Evolutionary conservation across 805 yeast genomes (phyloP).

Genomic region (Debaryomyces castellii): DNA sequence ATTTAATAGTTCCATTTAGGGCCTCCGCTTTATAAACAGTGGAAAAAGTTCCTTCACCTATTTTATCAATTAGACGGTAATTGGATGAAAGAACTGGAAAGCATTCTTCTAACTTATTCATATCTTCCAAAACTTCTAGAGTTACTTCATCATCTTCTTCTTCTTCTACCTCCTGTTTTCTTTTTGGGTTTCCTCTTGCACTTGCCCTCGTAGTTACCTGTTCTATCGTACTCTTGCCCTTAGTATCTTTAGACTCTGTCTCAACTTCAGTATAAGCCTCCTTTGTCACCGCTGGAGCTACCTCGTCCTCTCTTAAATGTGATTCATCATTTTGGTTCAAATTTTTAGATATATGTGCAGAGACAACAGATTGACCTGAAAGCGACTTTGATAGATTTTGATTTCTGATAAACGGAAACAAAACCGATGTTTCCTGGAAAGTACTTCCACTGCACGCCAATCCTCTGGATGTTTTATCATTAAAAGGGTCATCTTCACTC

Average conservation of each 20-base stretch:
- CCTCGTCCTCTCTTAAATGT: not conserved
- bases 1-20: constrained; percentile 35
- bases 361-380: not conserved
- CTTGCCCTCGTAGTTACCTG: not conserved
- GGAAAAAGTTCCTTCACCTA: constrained; percentile 68
- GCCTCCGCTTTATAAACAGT: constrained; percentile 65
- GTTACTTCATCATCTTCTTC: constrained; percentile 45
- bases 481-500: constrained; percentile 28
- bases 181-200: not conserved
- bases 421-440: not conserved
- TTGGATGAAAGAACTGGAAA: constrained; percentile 53
- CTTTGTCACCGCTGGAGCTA: not conserved
- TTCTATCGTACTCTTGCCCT: not conserved
- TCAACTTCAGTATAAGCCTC: not conserved
- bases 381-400: constrained; percentile 14
- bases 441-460: not conserved
- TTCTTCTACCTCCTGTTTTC: constrained; percentile 2
- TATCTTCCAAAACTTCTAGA: constrained; percentile 55
- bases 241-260: not conserved
- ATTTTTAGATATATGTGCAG: not conserved
- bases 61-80: constrained; percentile 53
- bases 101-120: constrained; percentile 50
- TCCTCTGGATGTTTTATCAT: constrained; percentile 12
- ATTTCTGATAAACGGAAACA: constrained; percentile 14
- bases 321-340: not conserved